Evolutionary conservation across 139 green algal genomes (phyloP).

Genomic region (Micractinium conductrix): DNA sequence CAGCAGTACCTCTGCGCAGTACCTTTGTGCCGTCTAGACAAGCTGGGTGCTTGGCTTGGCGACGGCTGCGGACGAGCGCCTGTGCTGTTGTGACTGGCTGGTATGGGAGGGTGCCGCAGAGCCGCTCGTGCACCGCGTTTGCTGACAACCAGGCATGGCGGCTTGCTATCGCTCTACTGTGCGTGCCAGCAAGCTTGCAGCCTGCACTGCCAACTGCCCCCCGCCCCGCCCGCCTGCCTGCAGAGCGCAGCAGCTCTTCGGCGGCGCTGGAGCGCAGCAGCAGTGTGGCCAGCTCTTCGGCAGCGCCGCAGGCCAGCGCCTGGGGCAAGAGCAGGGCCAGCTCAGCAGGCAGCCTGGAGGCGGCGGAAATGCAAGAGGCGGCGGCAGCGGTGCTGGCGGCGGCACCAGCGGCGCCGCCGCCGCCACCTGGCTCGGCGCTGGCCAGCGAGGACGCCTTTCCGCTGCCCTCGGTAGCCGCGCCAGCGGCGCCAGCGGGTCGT

Average conservation of each 20-base stretch:
- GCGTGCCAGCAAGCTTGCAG: too few relatives aligned
- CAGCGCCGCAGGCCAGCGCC: constrained; percentile 23
- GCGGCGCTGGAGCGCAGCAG: constrained; percentile 26
- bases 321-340: constrained; percentile 36
- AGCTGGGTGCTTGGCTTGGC: background rate
- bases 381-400: background rate
- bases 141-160: too few relatives aligned
- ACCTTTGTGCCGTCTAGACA: background rate
- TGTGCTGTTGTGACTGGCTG: too few relatives aligned
- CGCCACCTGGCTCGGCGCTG: background rate
- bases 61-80: too few relatives aligned
- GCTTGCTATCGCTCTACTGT: too few relatives aligned
- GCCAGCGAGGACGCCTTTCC: constrained; percentile 17
- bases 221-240: background rate
- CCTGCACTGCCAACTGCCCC: too few relatives aligned
- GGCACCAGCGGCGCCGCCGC: background rate
- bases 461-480: background rate
- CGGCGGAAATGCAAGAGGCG: constrained; percentile 4
- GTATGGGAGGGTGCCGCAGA: too few relatives aligned
- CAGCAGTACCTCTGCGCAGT: too few relatives aligned
- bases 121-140: too few relatives aligned
- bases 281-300: constrained; percentile 25
- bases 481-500: background rate
- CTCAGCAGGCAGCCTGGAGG: constrained; percentile 29
- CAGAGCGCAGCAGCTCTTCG: constrained; percentile 6